Evolutionary conservation across 2,329 filamentous ascomycete species (phyloP).

Genomic region (Monosporascus sp.): DNA sequence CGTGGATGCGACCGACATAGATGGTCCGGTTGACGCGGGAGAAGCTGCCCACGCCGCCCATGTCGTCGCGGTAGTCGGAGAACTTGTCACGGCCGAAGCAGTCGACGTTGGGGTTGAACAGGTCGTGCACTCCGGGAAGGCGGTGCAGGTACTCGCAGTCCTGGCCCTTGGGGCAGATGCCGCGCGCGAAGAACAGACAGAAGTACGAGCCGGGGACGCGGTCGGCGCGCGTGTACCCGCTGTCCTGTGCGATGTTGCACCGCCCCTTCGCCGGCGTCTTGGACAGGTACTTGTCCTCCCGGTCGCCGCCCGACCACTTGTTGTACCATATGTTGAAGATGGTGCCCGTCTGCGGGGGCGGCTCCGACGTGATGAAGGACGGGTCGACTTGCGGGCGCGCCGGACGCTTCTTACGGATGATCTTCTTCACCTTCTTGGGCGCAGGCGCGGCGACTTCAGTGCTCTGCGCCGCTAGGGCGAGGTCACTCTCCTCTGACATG

Average conservation of each 20-base stretch:
- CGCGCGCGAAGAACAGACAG: conserved; percentile 86
- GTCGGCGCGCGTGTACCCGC: conserved; percentile 74
- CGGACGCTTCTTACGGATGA: conserved; percentile 80
- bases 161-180: conserved; percentile 75
- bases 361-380: conserved; percentile 73
- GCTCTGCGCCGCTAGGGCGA: conserved; percentile 19
- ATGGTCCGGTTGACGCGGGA: conserved; percentile 90
- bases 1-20: conserved; percentile 90
- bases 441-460: conserved; percentile 42
- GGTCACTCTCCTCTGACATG: conserved; percentile 27
- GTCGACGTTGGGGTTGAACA: conserved; percentile 91
- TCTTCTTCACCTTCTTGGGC: conserved; percentile 74
- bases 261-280: conserved; percentile 78
- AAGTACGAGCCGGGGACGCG: conserved; percentile 77
- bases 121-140: conserved; percentile 77
- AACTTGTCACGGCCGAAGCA: conserved; percentile 94
- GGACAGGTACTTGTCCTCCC: conserved; percentile 83
- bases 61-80: conserved; percentile 89
- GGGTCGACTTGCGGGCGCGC: conserved; percentile 89
- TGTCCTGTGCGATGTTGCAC: conserved; percentile 79
- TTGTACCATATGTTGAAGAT: conserved; percentile 99
- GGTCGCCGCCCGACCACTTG: conserved; percentile 94
- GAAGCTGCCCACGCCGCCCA: conserved; percentile 94
- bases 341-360: conserved; percentile 86
- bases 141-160: conserved; percentile 95